Base-by-base conservation (phyloP, 345 rosid species). In the Pistacia vera region DNA sequence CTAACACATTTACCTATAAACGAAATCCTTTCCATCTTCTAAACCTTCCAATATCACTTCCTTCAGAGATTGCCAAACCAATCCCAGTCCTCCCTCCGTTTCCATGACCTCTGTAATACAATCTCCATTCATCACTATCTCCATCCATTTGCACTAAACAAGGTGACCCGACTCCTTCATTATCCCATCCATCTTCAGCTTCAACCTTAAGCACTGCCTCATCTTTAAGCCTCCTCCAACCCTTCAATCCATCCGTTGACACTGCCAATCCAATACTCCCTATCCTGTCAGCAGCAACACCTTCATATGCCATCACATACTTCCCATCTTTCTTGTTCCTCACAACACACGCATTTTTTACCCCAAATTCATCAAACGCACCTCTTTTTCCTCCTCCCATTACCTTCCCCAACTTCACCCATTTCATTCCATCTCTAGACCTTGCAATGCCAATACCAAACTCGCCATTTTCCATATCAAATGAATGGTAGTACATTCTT, bases 401-500 rank as follows among this genome's bases (percentile, higher is more conserved):
- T 71, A 90, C 82, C 85, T 90, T 92, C 70, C 98, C 93, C 41
- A 85, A 63, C 78, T 91, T 94, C 61, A 90, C 74, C 94, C 92
- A 94, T 33, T 86, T 88, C 73, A 92, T 92, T 80, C 97, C 97
- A 70, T 90, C 97, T 77, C 94, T 87, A 78, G 97, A 92, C 54
- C 97, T 90, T 28, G 93, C 94, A n/a, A 92, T 80, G 48, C 96
- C 96, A 30, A 90, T 85, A 3, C 88, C 78, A 64, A 87, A 92
- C 5, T 80, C 71, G 2, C 89, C 76, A 3, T 77, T 86, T 65
- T 77, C 74, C 16, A 55, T 78, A 63, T 91, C 94, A n/a, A 91
- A 92, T 0, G 98, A 94, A 71, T 90, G 90, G 59, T 94, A 94
- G 72, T 92, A 92, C 98, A 92, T 94, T 73, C 97, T 77, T 1